These are phyloP conservation scores for Cucumis variabilis DNA, from an alignment of 331 rosid species.

Conservation along the genomic window DNA sequence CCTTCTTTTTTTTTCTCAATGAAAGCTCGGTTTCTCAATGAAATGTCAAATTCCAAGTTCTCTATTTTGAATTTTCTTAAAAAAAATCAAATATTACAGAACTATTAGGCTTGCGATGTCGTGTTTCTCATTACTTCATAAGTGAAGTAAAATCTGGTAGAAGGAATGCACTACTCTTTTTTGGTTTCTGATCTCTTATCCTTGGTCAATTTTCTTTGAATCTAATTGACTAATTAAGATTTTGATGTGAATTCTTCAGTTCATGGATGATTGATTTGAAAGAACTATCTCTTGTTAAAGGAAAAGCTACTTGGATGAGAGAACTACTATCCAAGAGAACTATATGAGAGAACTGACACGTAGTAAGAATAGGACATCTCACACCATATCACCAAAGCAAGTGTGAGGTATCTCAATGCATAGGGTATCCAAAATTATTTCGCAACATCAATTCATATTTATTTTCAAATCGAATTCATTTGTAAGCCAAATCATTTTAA, in stretches of 20 bases:
- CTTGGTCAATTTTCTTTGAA: background rate
- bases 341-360: too few relatives aligned
- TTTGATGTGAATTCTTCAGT: constrained; percentile 50
- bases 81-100: background rate
- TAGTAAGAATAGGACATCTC: too few relatives aligned
- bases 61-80: background rate
- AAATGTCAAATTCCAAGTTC: too few relatives aligned
- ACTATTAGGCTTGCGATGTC: background rate
- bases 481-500: too few relatives aligned
- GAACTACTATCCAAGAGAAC: too few relatives aligned
- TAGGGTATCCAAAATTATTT: too few relatives aligned
- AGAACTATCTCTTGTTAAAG: constrained; percentile 77
- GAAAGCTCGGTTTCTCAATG: too few relatives aligned
- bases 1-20: too few relatives aligned
- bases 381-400: too few relatives aligned
- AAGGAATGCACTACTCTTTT: background rate
- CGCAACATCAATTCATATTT: too few relatives aligned
- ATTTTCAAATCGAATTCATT: too few relatives aligned
- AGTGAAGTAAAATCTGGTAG: background rate
- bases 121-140: background rate
- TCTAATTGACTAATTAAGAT: background rate
- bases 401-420: too few relatives aligned
- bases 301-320: constrained; percentile 96
- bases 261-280: constrained; percentile 77
- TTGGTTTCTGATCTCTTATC: background rate